These are phyloP conservation scores for Pythium phragmiticola DNA, from an alignment of 352 stramenopile genomes.

Conservation along the genomic window DNA sequence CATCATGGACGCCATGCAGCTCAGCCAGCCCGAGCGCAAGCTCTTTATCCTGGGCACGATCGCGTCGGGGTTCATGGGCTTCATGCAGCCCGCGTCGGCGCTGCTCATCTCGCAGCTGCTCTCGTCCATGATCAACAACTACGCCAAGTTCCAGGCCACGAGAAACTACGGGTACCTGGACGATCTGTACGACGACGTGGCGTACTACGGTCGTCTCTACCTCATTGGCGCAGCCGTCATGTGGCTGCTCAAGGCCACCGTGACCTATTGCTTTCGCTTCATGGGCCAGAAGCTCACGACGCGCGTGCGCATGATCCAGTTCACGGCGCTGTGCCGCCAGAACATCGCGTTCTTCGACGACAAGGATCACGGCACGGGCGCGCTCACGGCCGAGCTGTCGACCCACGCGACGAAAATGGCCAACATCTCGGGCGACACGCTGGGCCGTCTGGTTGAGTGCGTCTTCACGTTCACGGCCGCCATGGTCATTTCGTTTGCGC, in stretches of 20 bases:
- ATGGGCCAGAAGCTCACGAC: constrained; percentile 51
- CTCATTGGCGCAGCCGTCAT: constrained; percentile 32
- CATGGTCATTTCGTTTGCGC: constrained; percentile 1
- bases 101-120: constrained; percentile 26
- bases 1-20: constrained; percentile 14
- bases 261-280: constrained; percentile 43
- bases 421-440: constrained; percentile 20
- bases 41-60: constrained; percentile 7
- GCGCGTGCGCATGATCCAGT: constrained; percentile 38
- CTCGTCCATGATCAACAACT: constrained; percentile 34
- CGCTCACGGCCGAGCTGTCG: constrained; percentile 39
- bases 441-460: constrained; percentile 3
- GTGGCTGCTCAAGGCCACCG: constrained; percentile 29
- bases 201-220: constrained; percentile 29
- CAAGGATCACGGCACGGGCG: constrained; percentile 28
- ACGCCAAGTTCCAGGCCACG: constrained; percentile 29
- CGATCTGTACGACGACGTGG: constrained; percentile 32
- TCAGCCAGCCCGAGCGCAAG: constrained; percentile 18
- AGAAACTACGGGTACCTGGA: constrained; percentile 24
- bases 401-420: constrained; percentile 41
- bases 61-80: constrained; percentile 9
- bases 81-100: constrained; percentile 13
- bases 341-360: constrained; percentile 48
- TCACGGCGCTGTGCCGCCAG: constrained; percentile 39
- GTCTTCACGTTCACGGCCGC: constrained; percentile 6